A percentile compares a stretch with the other conserved stretches of the same genome.
Evolutionary conservation across 1,284 basidiomycete species (phyloP).

Genomic region (Apiotrichum sp.): DNA sequence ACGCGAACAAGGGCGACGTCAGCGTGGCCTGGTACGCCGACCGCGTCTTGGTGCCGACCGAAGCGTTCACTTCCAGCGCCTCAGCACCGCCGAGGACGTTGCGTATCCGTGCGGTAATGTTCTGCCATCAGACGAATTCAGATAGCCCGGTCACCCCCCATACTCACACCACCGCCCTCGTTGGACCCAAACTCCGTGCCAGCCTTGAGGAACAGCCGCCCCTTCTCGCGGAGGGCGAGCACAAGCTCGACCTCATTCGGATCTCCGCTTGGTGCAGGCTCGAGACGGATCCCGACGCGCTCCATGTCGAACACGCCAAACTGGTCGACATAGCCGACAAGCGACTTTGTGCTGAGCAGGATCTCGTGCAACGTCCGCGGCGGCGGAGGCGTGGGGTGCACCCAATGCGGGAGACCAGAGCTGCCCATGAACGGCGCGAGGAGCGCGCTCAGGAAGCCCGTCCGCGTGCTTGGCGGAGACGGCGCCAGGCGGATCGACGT

Average conservation of each 20-base stretch:
- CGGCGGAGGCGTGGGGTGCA: conserved; percentile 38
- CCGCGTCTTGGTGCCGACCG: conserved; percentile 81
- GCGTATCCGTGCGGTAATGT: conserved; percentile 67
- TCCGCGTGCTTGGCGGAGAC: conserved; percentile 60
- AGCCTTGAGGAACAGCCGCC: conserved; percentile 73
- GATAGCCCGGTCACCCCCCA: background rate
- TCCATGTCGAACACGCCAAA: conserved; percentile 74
- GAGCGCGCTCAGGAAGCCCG: conserved; percentile 71
- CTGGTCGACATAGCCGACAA: conserved; percentile 60
- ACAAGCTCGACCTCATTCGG: conserved; percentile 78
- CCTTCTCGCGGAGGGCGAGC: conserved; percentile 68
- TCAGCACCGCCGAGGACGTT: conserved; percentile 93
- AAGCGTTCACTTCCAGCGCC: conserved; percentile 72
- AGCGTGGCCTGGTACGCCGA: conserved; percentile 58
- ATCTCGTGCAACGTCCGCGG: conserved; percentile 58
- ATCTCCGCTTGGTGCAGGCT: conserved; percentile 58
- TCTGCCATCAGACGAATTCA: conserved; percentile 48
- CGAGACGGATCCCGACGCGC: conserved; percentile 54
- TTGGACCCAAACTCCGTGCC: conserved; percentile 91
- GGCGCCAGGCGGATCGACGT: conserved; percentile 75
- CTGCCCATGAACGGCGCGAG: conserved; percentile 59
- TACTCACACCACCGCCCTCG: conserved; percentile 78
- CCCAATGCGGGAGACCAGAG: conserved; percentile 28
- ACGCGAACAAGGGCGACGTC: conserved; percentile 41
- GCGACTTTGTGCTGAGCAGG: conserved; percentile 60